These are phyloP conservation scores for Ceratocystis huliohia DNA, from an alignment of 2,329 filamentous ascomycete species.

Conservation along the genomic window DNA sequence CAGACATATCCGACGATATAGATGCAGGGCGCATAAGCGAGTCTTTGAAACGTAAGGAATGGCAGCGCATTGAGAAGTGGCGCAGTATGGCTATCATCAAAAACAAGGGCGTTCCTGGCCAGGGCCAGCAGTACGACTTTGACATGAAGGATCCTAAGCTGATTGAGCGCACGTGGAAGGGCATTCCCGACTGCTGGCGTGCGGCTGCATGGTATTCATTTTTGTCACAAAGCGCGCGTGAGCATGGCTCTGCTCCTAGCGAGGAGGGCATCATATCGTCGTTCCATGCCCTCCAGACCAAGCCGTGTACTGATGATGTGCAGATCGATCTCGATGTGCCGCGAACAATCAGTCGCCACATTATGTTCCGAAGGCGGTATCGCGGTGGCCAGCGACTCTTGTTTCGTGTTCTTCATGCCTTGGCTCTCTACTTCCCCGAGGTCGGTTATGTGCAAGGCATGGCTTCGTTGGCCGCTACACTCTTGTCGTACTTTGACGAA, in stretches of 20 bases:
- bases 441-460: conserved; percentile 97
- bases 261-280: conserved; percentile 60
- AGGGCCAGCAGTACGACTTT: conserved; percentile 61
- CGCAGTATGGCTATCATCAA: conserved; percentile 50
- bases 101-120: conserved; percentile 38
- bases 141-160: conserved; percentile 73
- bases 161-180: conserved; percentile 90
- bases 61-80: conserved; percentile 53
- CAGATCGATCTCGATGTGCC: conserved; percentile 97
- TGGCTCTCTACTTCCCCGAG: conserved; percentile 80
- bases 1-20: conserved; percentile 44
- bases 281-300: conserved; percentile 60
- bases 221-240: conserved; percentile 61
- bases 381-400: conserved; percentile 81
- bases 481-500: conserved; percentile 95
- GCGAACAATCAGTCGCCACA: conserved; percentile 83
- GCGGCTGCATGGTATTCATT: conserved; percentile 92
- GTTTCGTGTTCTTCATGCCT: conserved; percentile 82
- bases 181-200: conserved; percentile 92
- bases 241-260: conserved; percentile 43
- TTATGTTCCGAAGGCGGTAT: conserved; percentile 92
- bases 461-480: conserved; percentile 81
- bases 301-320: conserved; percentile 75
- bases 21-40: conserved; percentile 41
- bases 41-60: conserved; percentile 49